These are phyloP conservation scores for Gastrolobium bilobum DNA, from an alignment of 306 rosid genomes.

Conservation along the genomic window DNA sequence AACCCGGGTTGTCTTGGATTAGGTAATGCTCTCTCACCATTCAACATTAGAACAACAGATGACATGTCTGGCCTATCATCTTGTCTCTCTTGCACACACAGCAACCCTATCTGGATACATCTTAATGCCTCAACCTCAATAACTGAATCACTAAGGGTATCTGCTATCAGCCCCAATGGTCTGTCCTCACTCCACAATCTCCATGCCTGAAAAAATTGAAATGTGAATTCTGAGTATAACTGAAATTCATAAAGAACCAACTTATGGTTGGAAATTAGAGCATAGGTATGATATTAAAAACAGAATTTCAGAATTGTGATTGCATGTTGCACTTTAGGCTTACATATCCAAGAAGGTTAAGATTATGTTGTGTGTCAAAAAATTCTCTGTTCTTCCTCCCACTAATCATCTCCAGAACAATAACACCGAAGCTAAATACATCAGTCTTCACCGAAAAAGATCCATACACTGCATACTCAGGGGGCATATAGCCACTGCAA, in stretches of 20 bases:
- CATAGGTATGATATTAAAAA: background rate
- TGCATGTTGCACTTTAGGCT: slow-evolving; percentile 9
- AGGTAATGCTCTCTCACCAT: slow-evolving; percentile 41
- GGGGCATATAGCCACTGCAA: slow-evolving; percentile 65
- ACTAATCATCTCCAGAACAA: slow-evolving; percentile 60
- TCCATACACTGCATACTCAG: slow-evolving; percentile 57
- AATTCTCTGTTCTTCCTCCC: slow-evolving; percentile 63
- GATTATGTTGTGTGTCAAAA: slow-evolving; percentile 41
- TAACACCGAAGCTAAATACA: slow-evolving; percentile 64
- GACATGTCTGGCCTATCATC: slow-evolving; percentile 53
- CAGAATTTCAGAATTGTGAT: background rate
- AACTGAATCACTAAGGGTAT: background rate
- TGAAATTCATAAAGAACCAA: background rate
- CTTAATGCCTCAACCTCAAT: slow-evolving; percentile 20
- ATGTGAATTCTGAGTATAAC: background rate
- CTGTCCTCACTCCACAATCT: slow-evolving; percentile 41
- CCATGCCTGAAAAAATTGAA: slow-evolving; percentile 42
- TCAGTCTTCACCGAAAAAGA: slow-evolving; percentile 56
- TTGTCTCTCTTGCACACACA: slow-evolving; percentile 46
- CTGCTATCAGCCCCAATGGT: slow-evolving; percentile 33
- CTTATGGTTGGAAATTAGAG: background rate
- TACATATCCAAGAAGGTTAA: slow-evolving; percentile 66
- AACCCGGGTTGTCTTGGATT: slow-evolving; percentile 41
- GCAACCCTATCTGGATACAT: slow-evolving; percentile 38
- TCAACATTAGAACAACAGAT: slow-evolving; percentile 46